These are phyloP conservation scores for Lumnitzera racemosa DNA, from an alignment of 345 rosid genomes.

Conservation along the genomic window DNA sequence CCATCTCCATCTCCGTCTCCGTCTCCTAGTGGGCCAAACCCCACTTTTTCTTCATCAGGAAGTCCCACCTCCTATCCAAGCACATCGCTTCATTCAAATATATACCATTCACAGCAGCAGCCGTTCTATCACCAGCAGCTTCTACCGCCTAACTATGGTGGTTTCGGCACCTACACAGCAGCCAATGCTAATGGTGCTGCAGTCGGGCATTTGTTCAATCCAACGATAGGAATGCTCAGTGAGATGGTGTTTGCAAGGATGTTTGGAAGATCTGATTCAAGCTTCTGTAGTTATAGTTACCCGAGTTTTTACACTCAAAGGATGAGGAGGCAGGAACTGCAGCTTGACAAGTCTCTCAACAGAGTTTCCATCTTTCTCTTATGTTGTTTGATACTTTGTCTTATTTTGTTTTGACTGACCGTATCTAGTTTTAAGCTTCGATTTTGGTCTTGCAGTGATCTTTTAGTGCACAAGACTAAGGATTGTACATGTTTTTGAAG, in stretches of 20 bases:
- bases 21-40: conserved; percentile 14
- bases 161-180: background rate
- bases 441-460: too few species aligned
- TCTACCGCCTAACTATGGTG: background rate
- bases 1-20: conserved; percentile 30
- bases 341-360: conserved; percentile 49
- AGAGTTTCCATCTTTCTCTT: conserved; percentile 57
- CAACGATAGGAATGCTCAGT: conserved; percentile 52
- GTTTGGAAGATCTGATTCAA: conserved; percentile 31
- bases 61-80: background rate
- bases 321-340: conserved; percentile 59
- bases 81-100: too few species aligned
- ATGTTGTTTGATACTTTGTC: conserved; percentile 62
- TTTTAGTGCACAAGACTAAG: background rate
- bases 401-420: conserved; percentile 43
- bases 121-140: too few species aligned
- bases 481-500: background rate
- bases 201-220: conserved; percentile 20
- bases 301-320: conserved; percentile 37
- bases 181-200: background rate
- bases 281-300: conserved; percentile 34
- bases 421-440: background rate
- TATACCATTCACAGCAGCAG: too few species aligned
- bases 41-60: background rate
- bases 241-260: conserved; percentile 42